phyloP scores from a whole-genome alignment of 176 grass and related monocot genomes.

The Triticum urartu region DNA sequence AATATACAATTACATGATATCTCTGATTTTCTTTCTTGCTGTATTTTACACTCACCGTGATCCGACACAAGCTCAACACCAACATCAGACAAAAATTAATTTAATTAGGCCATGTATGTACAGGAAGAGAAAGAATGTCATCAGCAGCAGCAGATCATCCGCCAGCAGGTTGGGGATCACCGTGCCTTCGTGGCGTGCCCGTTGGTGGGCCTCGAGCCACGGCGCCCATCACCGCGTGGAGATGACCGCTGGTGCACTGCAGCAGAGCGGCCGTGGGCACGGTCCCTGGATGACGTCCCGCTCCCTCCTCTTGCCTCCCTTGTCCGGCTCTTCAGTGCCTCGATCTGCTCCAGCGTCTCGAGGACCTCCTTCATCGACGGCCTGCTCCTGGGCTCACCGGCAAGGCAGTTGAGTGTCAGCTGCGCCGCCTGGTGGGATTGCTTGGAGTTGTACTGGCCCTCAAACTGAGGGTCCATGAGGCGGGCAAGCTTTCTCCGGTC shows the following conservation, averaged over 20 bases:
- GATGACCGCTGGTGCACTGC: slow-evolving; percentile 27
- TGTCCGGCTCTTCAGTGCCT: slow-evolving; percentile 47
- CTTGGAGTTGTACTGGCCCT: slow-evolving; percentile 81
- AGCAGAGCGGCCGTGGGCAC: slow-evolving; percentile 11
- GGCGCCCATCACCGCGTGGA: slow-evolving; percentile 9
- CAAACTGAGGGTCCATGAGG: slow-evolving; percentile 70
- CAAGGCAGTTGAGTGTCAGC: slow-evolving; percentile 69
- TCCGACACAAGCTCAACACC: not conserved
- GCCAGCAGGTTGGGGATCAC: not conserved
- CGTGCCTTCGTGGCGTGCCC: slow-evolving; percentile 8
- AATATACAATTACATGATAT: not conserved
- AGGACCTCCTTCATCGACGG: slow-evolving; percentile 90
- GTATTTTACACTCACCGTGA: slow-evolving; percentile 21
- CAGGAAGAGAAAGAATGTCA: slow-evolving; percentile 43
- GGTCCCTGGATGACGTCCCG: slow-evolving; percentile 9
- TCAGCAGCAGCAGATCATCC: no score
- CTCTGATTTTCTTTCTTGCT: slow-evolving; percentile 9
- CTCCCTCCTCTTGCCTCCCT: slow-evolving; percentile 34
- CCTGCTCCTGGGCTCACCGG: slow-evolving; percentile 61
- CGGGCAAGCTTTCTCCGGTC: slow-evolving; percentile 59
- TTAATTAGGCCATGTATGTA: slow-evolving; percentile 43
- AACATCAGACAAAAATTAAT: slow-evolving; percentile 36
- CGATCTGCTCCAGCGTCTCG: slow-evolving; percentile 50
- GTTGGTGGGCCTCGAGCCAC: not conserved
- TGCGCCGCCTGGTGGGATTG: slow-evolving; percentile 66